Evolutionary conservation across 495 filamentous ascomycete species (phyloP).

Genomic region (Massariosphaeria phaeospora): DNA sequence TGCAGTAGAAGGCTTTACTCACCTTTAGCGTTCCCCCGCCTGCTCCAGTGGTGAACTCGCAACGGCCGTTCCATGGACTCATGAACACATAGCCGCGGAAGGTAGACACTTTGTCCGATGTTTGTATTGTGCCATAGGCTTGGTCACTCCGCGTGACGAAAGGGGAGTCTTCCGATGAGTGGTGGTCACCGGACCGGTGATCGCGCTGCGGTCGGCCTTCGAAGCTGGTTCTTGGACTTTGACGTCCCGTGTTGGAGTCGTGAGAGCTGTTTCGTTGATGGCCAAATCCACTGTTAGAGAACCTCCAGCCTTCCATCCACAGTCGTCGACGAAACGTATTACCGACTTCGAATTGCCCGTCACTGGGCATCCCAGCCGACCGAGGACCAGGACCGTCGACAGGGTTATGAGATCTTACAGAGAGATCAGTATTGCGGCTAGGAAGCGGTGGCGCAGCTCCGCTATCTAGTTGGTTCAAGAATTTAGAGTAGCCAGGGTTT

Average conservation of each 20-base stretch:
- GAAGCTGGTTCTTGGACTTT: slow-evolving; percentile 4
- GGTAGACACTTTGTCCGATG: slow-evolving; percentile 18
- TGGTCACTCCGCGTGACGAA: slow-evolving; percentile 13
- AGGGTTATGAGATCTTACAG: slow-evolving; percentile 10
- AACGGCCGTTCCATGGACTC: slow-evolving; percentile 81
- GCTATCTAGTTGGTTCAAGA: slow-evolving; percentile 35
- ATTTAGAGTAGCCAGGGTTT: slow-evolving; percentile 60
- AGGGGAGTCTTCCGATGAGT: neutral
- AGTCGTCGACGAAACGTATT: slow-evolving; percentile 34
- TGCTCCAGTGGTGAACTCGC: slow-evolving; percentile 72
- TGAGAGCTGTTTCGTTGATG: slow-evolving; percentile 23
- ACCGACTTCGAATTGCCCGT: neutral
- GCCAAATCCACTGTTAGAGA: slow-evolving; percentile 18
- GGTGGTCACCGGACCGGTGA: neutral
- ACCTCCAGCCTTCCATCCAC: slow-evolving; percentile 39
- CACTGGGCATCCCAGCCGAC: neutral
- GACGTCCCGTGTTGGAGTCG: slow-evolving; percentile 10
- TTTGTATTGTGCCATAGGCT: slow-evolving; percentile 12
- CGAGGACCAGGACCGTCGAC: neutral
- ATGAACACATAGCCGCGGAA: slow-evolving; percentile 58
- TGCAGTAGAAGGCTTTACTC: neutral
- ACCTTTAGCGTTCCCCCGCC: slow-evolving; percentile 63
- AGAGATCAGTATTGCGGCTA: slow-evolving; percentile 6
- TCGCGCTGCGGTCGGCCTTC: neutral
- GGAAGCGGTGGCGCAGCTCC: slow-evolving; percentile 6